phyloP scores from a whole-genome alignment of 352 stramenopile species.

The Globisporangium lucens region DNA sequence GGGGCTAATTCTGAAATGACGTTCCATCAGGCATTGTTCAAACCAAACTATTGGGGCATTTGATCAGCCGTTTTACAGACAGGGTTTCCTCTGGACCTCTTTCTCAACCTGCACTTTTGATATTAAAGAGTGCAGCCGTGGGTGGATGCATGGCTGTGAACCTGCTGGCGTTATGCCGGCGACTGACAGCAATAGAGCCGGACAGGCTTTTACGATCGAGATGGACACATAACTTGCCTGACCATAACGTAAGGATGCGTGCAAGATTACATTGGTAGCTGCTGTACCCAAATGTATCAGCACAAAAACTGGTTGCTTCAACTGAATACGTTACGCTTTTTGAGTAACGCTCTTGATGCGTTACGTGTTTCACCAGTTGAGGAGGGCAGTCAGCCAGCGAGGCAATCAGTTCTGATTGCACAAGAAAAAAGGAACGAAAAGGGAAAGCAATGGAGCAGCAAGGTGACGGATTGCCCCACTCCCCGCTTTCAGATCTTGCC shows the following conservation, averaged over 20 bases:
- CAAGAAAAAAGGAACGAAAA: not conserved
- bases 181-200: not conserved
- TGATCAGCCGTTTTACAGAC: not conserved
- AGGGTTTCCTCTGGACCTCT: not conserved
- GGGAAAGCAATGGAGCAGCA: not conserved
- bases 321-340: not conserved
- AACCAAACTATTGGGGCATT: not conserved
- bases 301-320: not conserved
- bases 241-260: not conserved
- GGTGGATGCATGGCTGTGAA: not conserved
- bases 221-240: not conserved
- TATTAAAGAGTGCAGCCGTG: not conserved
- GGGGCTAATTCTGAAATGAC: constrained; percentile 3
- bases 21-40: not conserved
- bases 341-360: not conserved
- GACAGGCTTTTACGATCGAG: not conserved
- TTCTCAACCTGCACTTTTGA: not conserved
- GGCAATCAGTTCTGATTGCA: not conserved
- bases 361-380: not conserved
- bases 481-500: not conserved
- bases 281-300: not conserved
- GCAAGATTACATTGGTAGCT: not conserved
- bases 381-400: not conserved
- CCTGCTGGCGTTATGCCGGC: not conserved
- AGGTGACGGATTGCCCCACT: not conserved